Evolutionary conservation across 257 asterid species (phyloP), one percentile per base, ranked within the genome.

Genomic region (Oldenlandia corymbosa): DNA sequence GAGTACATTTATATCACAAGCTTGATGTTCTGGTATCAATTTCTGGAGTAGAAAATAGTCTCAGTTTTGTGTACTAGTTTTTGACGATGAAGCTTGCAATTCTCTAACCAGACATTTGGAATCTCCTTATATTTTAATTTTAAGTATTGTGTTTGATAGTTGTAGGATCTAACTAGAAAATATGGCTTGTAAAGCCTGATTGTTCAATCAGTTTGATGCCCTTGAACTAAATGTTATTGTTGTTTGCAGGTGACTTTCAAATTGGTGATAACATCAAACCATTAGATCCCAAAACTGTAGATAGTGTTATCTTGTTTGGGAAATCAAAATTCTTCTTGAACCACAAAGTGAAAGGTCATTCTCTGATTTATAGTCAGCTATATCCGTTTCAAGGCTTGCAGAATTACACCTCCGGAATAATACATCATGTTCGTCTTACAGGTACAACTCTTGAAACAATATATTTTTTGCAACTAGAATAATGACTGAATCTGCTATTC

Each of bases 351-450:
- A 75, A 57, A 0, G 99, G 99, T 16, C 54, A 81, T 58, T 87
- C 99, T 31, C 85, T 83, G 20, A 54, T 89, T 55, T 92, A 89
- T 67, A 81, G 46, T 47, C 97, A 92, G 62, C 89, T 89, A 32
- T 92, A 92, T 68, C 94, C 97, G 24, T 92, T 76, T 60, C 68
- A 82, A 66, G 95, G 97, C 41, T 84, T 92, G 72, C 77, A 73
- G 65, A 92, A 92, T 70, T 92, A 92, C 82, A 87, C 97, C 66
- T 89, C 99, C 3, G 96, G 99, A 57, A 85, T 89, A 63, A 89
- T 92, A 59, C 99, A 92, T 76, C 99, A 92, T 58, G 95, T 83
- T 58, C 94, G 85, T 34, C 92, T 92, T 53, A 81, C 83, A 31
- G 99, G 97, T 89, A 78, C 37, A 26, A 41, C 28, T 42, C 50